Conservation (phyloP, 2,329 filamentous ascomycete species). For the Pestalotiopsis sp. region DNA sequence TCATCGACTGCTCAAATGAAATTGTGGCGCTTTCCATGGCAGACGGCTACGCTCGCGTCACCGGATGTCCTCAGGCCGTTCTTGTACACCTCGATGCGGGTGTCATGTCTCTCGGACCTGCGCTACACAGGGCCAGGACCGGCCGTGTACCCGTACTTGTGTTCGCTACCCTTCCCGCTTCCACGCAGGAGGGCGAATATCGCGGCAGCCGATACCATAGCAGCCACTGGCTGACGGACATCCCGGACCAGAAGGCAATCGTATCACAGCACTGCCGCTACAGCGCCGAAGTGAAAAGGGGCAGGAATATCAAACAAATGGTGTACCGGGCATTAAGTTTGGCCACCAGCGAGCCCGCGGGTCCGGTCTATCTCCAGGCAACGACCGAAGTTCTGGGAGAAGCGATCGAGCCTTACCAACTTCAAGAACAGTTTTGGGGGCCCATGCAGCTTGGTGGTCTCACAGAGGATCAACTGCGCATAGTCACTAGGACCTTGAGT, state of each 20-base stretch:
- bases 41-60: conserved; percentile 76
- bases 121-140: conserved; percentile 77
- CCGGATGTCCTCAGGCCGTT: conserved; percentile 73
- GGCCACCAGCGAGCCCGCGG: conserved; percentile 74
- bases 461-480: conserved; percentile 52
- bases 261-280: conserved; percentile 86
- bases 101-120: conserved; percentile 76
- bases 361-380: conserved; percentile 78
- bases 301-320: conserved; percentile 85
- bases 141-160: conserved; percentile 76
- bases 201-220: conserved; percentile 77
- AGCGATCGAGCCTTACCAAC: conserved; percentile 72
- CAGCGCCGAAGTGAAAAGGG: conserved; percentile 79
- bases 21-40: conserved; percentile 88
- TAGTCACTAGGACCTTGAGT: conserved; percentile 65
- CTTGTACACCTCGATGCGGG: conserved; percentile 83
- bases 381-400: conserved; percentile 85
- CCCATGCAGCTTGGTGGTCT: conserved; percentile 69
- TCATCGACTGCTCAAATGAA: conserved; percentile 83
- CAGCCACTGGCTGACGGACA: conserved; percentile 86
- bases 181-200: conserved; percentile 77
- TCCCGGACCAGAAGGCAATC: conserved; percentile 80
- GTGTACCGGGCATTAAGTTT: conserved; percentile 85
- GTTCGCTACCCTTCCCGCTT: conserved; percentile 78
- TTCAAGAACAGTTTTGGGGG: conserved; percentile 73